Percentiles rank a stretch among this genome's conserved stretches.
Evolutionary conservation across 371 early-diverging fungal genomes (phyloP).

Genomic region (Actinomortierella wolfii): DNA sequence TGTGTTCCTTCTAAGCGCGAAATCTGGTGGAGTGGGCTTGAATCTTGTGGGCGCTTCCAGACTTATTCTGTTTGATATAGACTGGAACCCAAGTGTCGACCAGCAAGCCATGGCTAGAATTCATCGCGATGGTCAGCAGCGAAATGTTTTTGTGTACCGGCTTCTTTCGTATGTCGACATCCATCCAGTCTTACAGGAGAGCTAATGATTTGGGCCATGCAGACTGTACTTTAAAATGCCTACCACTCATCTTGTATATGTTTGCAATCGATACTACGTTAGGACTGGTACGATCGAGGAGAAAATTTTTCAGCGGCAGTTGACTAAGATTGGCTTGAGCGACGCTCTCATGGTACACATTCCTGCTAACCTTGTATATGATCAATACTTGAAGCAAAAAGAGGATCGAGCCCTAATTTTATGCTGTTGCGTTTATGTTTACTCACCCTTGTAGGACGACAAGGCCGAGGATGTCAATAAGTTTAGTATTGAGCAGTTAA

Average conservation of each 20-base stretch:
- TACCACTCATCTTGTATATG: too few species aligned
- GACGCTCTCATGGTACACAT: conserved; percentile 51
- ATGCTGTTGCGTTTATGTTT: too few species aligned
- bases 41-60: conserved; percentile 64
- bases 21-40: conserved; percentile 68
- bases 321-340: conserved; percentile 56
- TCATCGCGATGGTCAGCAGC: conserved; percentile 70
- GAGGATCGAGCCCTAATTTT: too few species aligned
- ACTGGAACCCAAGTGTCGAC: conserved; percentile 58
- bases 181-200: neutral
- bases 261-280: neutral
- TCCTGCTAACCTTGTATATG: neutral
- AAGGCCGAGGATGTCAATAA: conserved; percentile 39
- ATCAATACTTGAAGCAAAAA: too few species aligned
- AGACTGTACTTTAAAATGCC: too few species aligned
- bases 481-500: conserved; percentile 48
- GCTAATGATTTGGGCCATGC: too few species aligned
- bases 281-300: conserved; percentile 60
- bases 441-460: too few species aligned
- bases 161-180: conserved; percentile 54
- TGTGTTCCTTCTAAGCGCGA: conserved; percentile 64
- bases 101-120: conserved; percentile 69
- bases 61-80: conserved; percentile 62
- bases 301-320: conserved; percentile 63
- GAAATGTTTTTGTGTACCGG: conserved; percentile 66